Conservation (phyloP, 805 yeast species). For the Limtongozyma cylindracea region DNA sequence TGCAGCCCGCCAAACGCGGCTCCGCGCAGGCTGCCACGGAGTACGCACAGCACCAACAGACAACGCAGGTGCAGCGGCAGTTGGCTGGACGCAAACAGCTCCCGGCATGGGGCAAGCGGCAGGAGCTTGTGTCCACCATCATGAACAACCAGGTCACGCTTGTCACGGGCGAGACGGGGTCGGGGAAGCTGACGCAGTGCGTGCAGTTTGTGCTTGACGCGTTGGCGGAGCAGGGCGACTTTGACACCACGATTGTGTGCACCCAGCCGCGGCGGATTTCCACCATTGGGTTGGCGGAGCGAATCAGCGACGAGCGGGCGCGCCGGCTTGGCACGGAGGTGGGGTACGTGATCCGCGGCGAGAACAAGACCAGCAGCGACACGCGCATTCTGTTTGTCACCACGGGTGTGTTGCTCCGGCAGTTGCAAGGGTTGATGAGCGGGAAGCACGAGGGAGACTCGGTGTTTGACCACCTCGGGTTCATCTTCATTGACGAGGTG, state of each 20-base stretch:
- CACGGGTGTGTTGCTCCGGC: constrained; percentile 73
- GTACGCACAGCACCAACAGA: constrained; percentile 1
- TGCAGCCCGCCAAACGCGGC: constrained; percentile 1
- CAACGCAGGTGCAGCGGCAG: constrained; percentile 7
- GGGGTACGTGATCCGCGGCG: constrained; percentile 84
- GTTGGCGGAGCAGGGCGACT: constrained; percentile 20
- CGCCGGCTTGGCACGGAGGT: constrained; percentile 44
- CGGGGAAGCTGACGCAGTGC: constrained; percentile 89
- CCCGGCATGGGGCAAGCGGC: constrained; percentile 67
- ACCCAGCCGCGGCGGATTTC: constrained; percentile 95
- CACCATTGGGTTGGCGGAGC: constrained; percentile 80
- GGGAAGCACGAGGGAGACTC: constrained; percentile 5
- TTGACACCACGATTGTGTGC: constrained; percentile 40
- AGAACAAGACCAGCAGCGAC: constrained; percentile 27
- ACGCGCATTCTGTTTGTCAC: constrained; percentile 79
- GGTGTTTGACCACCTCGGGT: constrained; percentile 29
- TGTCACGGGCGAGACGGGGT: constrained; percentile 93
- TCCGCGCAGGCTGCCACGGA: constrained; percentile 1
- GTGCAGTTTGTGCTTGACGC: constrained; percentile 75
- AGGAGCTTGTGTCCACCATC: constrained; percentile 28
- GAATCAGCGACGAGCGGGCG: constrained; percentile 70
- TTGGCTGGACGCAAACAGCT: constrained; percentile 6
- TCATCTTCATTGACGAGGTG: constrained; percentile 82
- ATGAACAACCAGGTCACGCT: constrained; percentile 36
- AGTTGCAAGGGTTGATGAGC: constrained; percentile 34